A percentile compares a stretch with the other conserved stretches of the same genome.
phyloP scores from a whole-genome alignment of 2,329 filamentous ascomycete genomes.

The Huntiella moniliformis region DNA sequence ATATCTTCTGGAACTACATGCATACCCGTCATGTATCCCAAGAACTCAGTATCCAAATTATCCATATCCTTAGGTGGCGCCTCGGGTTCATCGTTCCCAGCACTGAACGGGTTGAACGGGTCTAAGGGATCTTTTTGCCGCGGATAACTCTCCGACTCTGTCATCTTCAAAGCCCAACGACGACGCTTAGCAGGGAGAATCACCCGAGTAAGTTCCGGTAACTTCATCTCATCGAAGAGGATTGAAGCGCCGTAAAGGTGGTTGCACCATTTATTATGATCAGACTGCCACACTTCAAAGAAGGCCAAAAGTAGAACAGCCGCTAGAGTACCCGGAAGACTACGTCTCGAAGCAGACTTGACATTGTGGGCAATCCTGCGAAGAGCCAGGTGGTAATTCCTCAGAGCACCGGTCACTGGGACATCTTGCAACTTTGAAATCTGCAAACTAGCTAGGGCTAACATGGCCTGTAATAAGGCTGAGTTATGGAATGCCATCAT shows the following conservation, averaged over 20 bases:
- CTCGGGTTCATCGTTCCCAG: slow-evolving; percentile 13
- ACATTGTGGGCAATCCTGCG: slow-evolving; percentile 62
- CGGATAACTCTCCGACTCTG: slow-evolving; percentile 16
- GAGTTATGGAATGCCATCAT: slow-evolving; percentile 67
- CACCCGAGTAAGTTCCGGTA: slow-evolving; percentile 50
- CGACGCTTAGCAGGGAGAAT: slow-evolving; percentile 43
- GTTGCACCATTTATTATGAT: slow-evolving; percentile 90
- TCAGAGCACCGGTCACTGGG: slow-evolving; percentile 61
- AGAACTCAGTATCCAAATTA: slow-evolving; percentile 24
- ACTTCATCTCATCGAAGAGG: slow-evolving; percentile 66
- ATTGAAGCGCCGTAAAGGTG: slow-evolving; percentile 73
- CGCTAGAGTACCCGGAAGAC: slow-evolving; percentile 66
- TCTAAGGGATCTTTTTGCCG: slow-evolving; percentile 13
- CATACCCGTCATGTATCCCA: slow-evolving; percentile 24
- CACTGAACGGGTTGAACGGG: slow-evolving; percentile 15
- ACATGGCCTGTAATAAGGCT: slow-evolving; percentile 76
- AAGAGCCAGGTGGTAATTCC: slow-evolving; percentile 79
- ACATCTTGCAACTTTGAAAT: slow-evolving; percentile 64
- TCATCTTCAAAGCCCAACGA: slow-evolving; percentile 21
- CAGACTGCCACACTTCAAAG: slow-evolving; percentile 86
- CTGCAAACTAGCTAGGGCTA: slow-evolving; percentile 72
- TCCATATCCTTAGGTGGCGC: slow-evolving; percentile 18
- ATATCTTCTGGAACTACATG: slow-evolving; percentile 22
- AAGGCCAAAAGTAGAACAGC: slow-evolving; percentile 73
- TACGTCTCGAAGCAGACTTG: slow-evolving; percentile 45